Base-by-base conservation (phyloP, 192 early-diverging fungal species). In the Coemansia brasiliensis region DNA sequence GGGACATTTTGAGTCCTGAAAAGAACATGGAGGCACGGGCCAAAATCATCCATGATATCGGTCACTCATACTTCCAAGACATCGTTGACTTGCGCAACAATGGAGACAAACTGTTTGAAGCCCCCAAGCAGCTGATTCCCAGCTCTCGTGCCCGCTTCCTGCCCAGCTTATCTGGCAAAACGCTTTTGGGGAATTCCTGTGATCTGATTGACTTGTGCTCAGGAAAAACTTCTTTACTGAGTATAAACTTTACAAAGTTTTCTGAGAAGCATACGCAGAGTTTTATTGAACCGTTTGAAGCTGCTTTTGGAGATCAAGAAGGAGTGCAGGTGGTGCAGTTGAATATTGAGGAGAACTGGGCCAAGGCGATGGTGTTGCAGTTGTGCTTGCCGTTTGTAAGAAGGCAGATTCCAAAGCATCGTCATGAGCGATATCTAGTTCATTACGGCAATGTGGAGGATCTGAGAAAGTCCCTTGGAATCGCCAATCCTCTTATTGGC, bases 331-430 rank as follows among this genome's bases (percentile, higher is more conserved):
- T 75, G 2, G 57, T 81, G 39, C 67, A 63, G 67, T 52, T 73
- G 18, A 76, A 82, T n/a, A 60, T 82, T 26, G 67, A 77, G 51
- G 80, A 82, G 57, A 82, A 82, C 42, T 68, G 57, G 62, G 66
- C 67, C 21, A 82, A 82, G 69, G 80, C 66, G 6, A 50, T 54
- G 8, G 63, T 77, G 39, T 54, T 82, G 29, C 43, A 52, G 13
- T 25, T 74, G 59, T 82, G 65, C 25, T 35, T 82, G 21, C 69
- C 74, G 17, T 69, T 56, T 46, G 35, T 71, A 37, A 48, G 56
- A n/a, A 51, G 57, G n/a, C 32, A 39, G 13, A 44, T 77, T 9
- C 73, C 80, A 2, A 62, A 67, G 40, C 52, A 69, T 38, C 51
- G 52, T 0, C 69, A 77, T 20, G 50, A 15, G 8, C 56, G 20